Percentiles rank a stretch among this genome's conserved stretches.
Evolutionary conservation across 495 filamentous ascomycete genomes (phyloP).

Genomic region (Beverwykella pulmonaria): DNA sequence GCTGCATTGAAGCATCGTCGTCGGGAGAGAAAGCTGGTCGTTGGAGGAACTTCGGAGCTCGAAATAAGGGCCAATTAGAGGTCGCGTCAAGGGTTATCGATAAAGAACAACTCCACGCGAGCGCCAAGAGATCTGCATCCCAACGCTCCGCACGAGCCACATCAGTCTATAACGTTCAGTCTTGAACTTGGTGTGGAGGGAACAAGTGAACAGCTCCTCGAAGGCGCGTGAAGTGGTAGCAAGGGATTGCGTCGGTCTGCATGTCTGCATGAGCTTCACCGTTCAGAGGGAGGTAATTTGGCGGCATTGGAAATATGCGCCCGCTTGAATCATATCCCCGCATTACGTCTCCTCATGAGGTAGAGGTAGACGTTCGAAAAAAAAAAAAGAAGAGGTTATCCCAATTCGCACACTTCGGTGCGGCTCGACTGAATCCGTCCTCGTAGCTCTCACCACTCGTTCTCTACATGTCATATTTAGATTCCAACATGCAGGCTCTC

Average conservation of each 20-base stretch:
- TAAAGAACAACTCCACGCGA: slow-evolving; percentile 25
- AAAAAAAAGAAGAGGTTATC: neutral
- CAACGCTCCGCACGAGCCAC: slow-evolving; percentile 1
- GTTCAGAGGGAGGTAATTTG: neutral
- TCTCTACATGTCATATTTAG: slow-evolving; percentile 10
- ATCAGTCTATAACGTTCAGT: neutral
- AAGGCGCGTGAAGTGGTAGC: neutral
- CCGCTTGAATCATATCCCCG: slow-evolving; percentile 8
- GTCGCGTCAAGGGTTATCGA: slow-evolving; percentile 17
- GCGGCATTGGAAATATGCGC: neutral
- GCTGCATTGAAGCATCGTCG: slow-evolving; percentile 12
- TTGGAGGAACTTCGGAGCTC: slow-evolving; percentile 3
- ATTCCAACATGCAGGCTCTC: neutral
- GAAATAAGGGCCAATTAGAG: slow-evolving; percentile 8
- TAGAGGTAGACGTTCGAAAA: slow-evolving; percentile 24
- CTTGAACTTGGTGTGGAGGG: neutral
- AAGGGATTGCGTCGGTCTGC: neutral
- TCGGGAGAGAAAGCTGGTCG: slow-evolving; percentile 1
- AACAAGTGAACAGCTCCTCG: neutral
- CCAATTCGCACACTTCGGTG: slow-evolving; percentile 23
- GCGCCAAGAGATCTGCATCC: slow-evolving; percentile 18
- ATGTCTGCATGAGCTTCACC: neutral
- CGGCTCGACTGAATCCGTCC: slow-evolving; percentile 14
- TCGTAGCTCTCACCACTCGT: neutral
- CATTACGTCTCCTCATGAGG: slow-evolving; percentile 12